Conservation (phyloP, 768 basidiomycete genomes). For the Sporobolomyces roseus region DNA sequence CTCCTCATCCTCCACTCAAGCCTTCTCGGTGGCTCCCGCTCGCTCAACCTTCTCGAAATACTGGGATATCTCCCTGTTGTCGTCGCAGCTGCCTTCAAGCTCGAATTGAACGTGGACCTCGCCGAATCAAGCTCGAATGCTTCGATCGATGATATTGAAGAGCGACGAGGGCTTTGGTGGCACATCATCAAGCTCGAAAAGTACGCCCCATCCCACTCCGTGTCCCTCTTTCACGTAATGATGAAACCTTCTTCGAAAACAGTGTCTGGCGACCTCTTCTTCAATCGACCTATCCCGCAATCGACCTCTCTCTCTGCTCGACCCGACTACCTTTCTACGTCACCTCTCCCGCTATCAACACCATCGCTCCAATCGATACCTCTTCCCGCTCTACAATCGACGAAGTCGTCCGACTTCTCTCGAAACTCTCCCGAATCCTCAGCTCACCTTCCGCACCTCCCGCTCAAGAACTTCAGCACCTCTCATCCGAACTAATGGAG, state of each 20-base stretch:
- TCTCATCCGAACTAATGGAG: neutral
- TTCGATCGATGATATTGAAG: neutral
- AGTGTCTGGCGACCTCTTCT: neutral
- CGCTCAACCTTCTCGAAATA: neutral
- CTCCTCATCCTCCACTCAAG: neutral
- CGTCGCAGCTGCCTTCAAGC: neutral
- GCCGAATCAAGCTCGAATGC: neutral
- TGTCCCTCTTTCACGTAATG: neutral
- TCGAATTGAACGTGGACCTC: constrained; percentile 1
- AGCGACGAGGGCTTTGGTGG: neutral
- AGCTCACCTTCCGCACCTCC: neutral
- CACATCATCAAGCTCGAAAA: neutral
- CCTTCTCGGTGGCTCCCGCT: neutral
- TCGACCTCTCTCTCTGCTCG: neutral
- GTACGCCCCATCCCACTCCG: neutral
- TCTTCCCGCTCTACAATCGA: too few relatives aligned
- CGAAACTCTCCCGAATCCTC: neutral
- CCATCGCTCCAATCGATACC: too few relatives aligned
- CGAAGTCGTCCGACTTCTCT: neutral
- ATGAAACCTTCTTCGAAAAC: neutral
- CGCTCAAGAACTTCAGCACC: neutral
- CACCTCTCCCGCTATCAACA: neutral
- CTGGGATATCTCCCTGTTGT: neutral
- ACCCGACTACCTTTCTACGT: neutral
- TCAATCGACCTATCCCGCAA: neutral